Conservation (phyloP, 306 rosid species). For the Quercus wislizeni region DNA sequence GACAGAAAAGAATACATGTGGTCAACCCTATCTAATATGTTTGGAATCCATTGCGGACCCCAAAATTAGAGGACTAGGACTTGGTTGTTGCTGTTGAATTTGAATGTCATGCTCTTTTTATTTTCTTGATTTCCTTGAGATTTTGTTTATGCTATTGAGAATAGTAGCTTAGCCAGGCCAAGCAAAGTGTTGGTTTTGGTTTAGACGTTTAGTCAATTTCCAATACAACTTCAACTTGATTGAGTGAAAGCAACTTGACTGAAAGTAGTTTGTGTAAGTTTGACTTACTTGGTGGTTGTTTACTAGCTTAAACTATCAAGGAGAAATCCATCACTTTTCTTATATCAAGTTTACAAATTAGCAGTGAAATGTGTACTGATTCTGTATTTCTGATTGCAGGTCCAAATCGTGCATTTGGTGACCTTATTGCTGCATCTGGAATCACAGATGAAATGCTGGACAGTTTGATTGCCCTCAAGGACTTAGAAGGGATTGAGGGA, state of each 20-base stretch:
- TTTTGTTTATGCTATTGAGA: background rate
- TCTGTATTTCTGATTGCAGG: conserved; percentile 42
- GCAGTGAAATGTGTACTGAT: background rate
- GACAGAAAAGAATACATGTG: too few relatives aligned
- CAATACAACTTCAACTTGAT: background rate
- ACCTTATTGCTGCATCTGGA: conserved; percentile 85
- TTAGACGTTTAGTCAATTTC: background rate
- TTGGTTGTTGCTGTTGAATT: too few relatives aligned
- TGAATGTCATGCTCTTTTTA: background rate
- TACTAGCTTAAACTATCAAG: background rate
- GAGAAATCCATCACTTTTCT: background rate
- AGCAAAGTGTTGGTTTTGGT: background rate
- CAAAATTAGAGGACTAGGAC: too few relatives aligned
- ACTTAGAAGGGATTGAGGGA: conserved; percentile 73
- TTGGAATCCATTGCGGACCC: too few relatives aligned
- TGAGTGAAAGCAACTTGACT: background rate
- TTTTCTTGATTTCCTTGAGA: background rate
- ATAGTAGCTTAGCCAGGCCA: background rate
- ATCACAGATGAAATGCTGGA: conserved; percentile 93
- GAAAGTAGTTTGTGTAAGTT: background rate
- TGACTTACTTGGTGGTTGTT: background rate
- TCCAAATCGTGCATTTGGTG: conserved; percentile 84
- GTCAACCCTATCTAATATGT: too few relatives aligned
- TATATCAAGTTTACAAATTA: background rate
- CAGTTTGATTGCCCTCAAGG: conserved; percentile 83